Percentiles rank a stretch among this genome's conserved stretches.
These are phyloP conservation scores for Cladosporium sp. DNA, from an alignment of 2,329 filamentous ascomycete species.

Conservation along the genomic window DNA sequence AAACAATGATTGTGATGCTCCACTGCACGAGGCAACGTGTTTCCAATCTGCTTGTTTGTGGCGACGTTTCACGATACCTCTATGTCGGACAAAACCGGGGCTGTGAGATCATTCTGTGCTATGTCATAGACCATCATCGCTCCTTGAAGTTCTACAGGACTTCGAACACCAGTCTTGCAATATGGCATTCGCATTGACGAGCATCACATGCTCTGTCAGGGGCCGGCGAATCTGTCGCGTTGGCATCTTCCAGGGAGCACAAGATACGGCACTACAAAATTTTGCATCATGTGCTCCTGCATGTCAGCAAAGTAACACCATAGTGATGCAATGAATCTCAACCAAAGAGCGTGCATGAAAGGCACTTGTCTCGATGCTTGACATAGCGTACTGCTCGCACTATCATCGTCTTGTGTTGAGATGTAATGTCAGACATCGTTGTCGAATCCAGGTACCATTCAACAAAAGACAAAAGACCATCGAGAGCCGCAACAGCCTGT, in stretches of 20 bases:
- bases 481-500: too few species aligned
- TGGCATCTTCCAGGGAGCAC: background rate
- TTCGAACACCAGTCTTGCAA: too few species aligned
- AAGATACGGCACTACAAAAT: background rate
- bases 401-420: too few species aligned
- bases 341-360: background rate
- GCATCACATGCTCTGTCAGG: background rate
- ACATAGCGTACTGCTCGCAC: too few species aligned
- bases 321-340: background rate
- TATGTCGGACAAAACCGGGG: background rate
- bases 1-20: background rate
- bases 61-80: background rate
- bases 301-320: background rate
- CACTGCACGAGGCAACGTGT: background rate
- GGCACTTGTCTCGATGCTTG: too few species aligned
- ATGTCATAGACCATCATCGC: conserved; percentile 4
- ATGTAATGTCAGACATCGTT: too few species aligned
- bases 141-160: too few species aligned
- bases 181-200: too few species aligned
- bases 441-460: too few species aligned
- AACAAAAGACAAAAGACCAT: too few species aligned
- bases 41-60: background rate
- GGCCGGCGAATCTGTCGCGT: background rate
- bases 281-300: background rate
- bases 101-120: background rate